These are phyloP conservation scores for Diutina neorugosa DNA, from an alignment of 1,139 yeast species.

Conservation along the genomic window DNA sequence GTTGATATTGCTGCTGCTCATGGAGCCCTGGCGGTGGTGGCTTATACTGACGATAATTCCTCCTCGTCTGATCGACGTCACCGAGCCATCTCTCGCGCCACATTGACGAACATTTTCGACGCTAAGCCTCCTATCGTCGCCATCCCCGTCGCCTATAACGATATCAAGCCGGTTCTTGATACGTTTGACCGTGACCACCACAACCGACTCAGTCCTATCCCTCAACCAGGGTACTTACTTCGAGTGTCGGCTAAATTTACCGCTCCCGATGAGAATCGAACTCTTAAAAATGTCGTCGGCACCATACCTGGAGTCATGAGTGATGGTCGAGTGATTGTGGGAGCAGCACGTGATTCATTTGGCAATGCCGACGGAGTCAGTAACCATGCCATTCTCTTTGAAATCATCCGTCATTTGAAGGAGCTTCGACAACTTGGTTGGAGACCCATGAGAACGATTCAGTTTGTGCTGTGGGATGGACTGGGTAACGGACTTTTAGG, in stretches of 20 bases:
- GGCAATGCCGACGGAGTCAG: constrained; percentile 27
- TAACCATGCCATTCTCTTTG: constrained; percentile 29
- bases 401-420: constrained; percentile 27
- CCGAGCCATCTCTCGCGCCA: constrained; percentile 11
- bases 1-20: constrained; percentile 16
- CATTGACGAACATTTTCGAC: constrained; percentile 8
- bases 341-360: constrained; percentile 30
- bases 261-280: constrained; percentile 6
- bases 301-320: constrained; percentile 25
- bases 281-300: constrained; percentile 24
- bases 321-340: constrained; percentile 32
- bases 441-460: constrained; percentile 32
- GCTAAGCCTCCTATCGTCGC: constrained; percentile 13
- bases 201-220: constrained; percentile 8
- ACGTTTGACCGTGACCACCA: constrained; percentile 11
- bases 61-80: constrained; percentile 10
- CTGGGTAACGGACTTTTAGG: constrained; percentile 24
- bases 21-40: constrained; percentile 21
- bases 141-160: constrained; percentile 22
- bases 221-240: constrained; percentile 20
- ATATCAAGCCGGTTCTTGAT: constrained; percentile 21
- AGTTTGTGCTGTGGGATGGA: constrained; percentile 35
- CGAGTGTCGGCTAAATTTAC: constrained; percentile 10
- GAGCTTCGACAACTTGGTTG: constrained; percentile 25
- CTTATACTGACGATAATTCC: constrained; percentile 13